phyloP scores from a whole-genome alignment of 176 grass and related monocot species.

The Echinochloa phyllopogon region DNA sequence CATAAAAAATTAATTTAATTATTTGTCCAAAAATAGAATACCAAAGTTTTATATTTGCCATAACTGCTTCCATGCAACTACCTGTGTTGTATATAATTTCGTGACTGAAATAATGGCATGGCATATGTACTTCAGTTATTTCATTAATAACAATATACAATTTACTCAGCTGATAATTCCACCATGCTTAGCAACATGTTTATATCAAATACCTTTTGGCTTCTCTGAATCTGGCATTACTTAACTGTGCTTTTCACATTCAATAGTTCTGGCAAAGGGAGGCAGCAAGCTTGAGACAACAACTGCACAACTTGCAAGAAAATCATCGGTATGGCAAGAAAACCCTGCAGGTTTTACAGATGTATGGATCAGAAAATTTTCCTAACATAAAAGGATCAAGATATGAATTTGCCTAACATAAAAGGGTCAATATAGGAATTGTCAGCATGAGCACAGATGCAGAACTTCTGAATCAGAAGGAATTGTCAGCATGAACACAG shows the following conservation, averaged over 20 bases:
- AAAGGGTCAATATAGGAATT: neutral
- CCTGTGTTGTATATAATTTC: neutral
- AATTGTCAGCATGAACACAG: too few relatives aligned
- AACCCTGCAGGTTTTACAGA: slow-evolving; percentile 42
- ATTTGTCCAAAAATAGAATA: neutral
- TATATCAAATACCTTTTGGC: slow-evolving; percentile 30
- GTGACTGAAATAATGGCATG: neutral
- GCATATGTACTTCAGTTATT: slow-evolving; percentile 28
- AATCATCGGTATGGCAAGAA: slow-evolving; percentile 73
- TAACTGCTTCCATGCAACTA: neutral
- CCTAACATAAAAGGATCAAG: neutral
- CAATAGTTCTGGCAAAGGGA: slow-evolving; percentile 91
- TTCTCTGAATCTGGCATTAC: slow-evolving; percentile 22
- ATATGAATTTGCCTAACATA: neutral
- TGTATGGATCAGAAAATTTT: slow-evolving; percentile 10
- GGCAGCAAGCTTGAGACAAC: slow-evolving; percentile 98
- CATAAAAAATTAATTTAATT: neutral
- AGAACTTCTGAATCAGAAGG: neutral
- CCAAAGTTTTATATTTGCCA: neutral
- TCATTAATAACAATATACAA: neutral
- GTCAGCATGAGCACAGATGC: neutral
- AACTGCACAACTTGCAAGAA: slow-evolving; percentile 99
- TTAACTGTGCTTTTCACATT: slow-evolving; percentile 55
- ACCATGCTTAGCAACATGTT: slow-evolving; percentile 1
- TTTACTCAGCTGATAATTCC: neutral